Conservation (phyloP, 1,284 basidiomycete genomes). For the Quambalaria eucalypti region DNA sequence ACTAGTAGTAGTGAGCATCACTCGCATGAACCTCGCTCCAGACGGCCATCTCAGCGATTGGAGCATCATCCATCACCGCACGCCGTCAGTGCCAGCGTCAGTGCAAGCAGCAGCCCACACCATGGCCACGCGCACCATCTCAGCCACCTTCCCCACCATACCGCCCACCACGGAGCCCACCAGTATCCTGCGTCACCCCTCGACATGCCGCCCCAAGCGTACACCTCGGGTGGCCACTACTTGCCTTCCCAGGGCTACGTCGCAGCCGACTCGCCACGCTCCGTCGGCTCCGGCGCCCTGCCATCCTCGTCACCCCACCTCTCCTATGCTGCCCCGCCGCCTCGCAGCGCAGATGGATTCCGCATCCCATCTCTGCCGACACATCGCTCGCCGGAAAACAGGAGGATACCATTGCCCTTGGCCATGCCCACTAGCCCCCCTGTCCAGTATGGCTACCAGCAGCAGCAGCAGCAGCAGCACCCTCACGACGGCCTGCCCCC, state of each 20-base stretch:
- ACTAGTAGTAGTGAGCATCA: too few relatives aligned
- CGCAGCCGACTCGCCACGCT: background rate
- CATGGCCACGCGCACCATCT: too few relatives aligned
- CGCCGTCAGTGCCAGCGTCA: too few relatives aligned
- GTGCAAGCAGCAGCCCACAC: too few relatives aligned
- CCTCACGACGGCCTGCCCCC: background rate
- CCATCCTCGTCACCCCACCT: background rate
- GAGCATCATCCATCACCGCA: too few relatives aligned
- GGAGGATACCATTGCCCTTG: background rate
- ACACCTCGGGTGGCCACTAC: background rate
- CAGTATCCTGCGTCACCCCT: too few relatives aligned
- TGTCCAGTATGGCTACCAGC: background rate
- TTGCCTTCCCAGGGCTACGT: background rate
- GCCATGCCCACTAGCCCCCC: background rate
- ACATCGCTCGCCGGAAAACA: background rate
- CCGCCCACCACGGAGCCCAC: background rate
- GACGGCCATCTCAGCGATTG: too few relatives aligned
- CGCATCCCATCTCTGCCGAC: background rate
- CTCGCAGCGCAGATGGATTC: background rate
- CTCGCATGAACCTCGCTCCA: too few relatives aligned
- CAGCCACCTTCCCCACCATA: too few relatives aligned
- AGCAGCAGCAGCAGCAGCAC: background rate
- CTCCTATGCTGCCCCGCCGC: background rate
- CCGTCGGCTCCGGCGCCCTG: background rate
- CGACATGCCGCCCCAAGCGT: too few relatives aligned